Evolutionary conservation across 305 asterid species (phyloP), one percentile per base, ranked within the genome.

Genomic region (Lippia alba): DNA sequence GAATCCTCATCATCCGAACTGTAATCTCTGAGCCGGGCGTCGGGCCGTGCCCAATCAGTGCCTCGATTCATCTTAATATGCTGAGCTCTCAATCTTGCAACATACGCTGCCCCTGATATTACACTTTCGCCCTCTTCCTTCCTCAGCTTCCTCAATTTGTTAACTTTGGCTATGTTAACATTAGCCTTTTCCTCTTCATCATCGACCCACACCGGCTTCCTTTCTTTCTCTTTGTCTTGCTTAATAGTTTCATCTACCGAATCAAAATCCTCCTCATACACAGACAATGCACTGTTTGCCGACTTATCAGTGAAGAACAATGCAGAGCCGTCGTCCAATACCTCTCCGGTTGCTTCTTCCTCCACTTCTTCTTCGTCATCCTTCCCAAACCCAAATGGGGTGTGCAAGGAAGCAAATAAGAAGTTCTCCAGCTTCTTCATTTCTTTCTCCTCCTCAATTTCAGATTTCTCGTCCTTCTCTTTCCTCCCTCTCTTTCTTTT

Each of bases 61-160:
- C 91, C 89, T 2, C 89, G 96, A 72, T 91, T 89, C 84, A 94
- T 78, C 84, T 94, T 94, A 62, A 75, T 78, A 74, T 94, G 93
- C 64, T 89, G 94, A 64, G 97, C 96, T 70, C 99, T 89, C 82
- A 91, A 78, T 76, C 99, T 86, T 14, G 96, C 74, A 4, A 81
- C 86, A 2, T 91, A 91, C 0, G 83, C 78, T 5, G 92, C 74
- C 16, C 97, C 96, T 63, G 96, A 82, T 20, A 94, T 81, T 2
- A 88, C 77, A 44, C 75, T 81, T 79, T 94, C 97, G 11, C 76
- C 87, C 80, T 86, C 96, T 77, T 79, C 88, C 78, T 86, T 94
- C 83, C 96, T 84, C 70, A 94, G 79, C 78, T 89, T 94, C 71
- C 96, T 76, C 82, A 89, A 74, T 74, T 81, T 88, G 83, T 88